A percentile compares a stretch with the other conserved stretches of the same genome.
phyloP scores from a whole-genome alignment of 2,329 filamentous ascomycete genomes.

The Tetracladium maxilliforme region DNA sequence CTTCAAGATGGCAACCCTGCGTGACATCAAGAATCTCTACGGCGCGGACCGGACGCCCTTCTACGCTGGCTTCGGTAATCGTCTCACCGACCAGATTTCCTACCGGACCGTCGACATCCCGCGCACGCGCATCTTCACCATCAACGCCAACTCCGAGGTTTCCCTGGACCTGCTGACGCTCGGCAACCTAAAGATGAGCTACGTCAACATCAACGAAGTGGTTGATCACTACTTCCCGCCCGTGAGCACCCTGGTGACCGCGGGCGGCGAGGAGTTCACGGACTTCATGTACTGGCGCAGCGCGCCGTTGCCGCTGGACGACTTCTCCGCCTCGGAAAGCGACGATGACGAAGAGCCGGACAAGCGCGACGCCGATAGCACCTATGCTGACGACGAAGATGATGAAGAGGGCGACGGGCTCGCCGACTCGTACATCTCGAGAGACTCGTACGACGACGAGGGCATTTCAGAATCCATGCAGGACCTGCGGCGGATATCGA shows the following conservation, averaged over 20 bases:
- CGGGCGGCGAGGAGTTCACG: constrained; percentile 86
- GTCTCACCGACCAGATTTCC: constrained; percentile 87
- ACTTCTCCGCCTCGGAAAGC: constrained; percentile 75
- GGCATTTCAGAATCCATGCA: constrained; percentile 11
- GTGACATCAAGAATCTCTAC: constrained; percentile 86
- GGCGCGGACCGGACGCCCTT: constrained; percentile 67
- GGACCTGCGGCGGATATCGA: constrained; percentile 5
- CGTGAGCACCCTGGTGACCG: constrained; percentile 70
- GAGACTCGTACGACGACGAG: constrained; percentile 29
- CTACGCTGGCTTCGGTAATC: constrained; percentile 93
- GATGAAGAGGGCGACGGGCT: constrained; percentile 35
- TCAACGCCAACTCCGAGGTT: constrained; percentile 95
- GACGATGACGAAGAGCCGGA: constrained; percentile 34
- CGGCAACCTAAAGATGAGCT: constrained; percentile 92
- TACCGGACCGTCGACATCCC: constrained; percentile 96
- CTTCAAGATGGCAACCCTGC: constrained; percentile 97
- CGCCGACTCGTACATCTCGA: constrained; percentile 40
- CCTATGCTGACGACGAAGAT: constrained; percentile 28
- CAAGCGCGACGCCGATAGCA: constrained; percentile 31
- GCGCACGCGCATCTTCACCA: constrained; percentile 88
- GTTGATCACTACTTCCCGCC: constrained; percentile 98
- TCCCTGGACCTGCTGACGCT: constrained; percentile 78
- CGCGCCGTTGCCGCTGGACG: constrained; percentile 65
- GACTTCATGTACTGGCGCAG: constrained; percentile 97
- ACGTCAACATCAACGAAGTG: constrained; percentile 92